Conservation (phyloP, 106 monocot species). For the Dactylorhiza incarnata region DNA sequence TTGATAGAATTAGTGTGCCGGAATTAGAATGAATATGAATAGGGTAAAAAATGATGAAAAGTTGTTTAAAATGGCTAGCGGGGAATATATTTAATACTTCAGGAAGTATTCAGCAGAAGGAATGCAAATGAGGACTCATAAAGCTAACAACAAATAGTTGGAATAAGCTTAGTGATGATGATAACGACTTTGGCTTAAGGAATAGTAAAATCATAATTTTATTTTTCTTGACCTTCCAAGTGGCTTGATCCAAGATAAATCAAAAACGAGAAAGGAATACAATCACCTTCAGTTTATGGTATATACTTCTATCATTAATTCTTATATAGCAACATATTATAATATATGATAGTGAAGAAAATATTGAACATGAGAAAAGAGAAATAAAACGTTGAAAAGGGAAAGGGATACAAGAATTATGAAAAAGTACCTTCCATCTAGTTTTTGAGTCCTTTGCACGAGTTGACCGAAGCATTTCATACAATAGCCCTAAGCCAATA, state of each 20-base stretch:
- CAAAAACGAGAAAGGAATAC: not conserved
- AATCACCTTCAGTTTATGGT: not conserved
- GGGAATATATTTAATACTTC: too few species aligned
- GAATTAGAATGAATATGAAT: too few species aligned
- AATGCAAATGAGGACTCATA: too few species aligned
- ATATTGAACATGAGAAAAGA: not conserved
- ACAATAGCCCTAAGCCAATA: slow-evolving; percentile 35
- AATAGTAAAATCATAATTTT: not conserved
- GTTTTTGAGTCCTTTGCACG: slow-evolving; percentile 54
- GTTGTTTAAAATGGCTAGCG: too few species aligned
- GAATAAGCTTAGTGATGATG: too few species aligned
- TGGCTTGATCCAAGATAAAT: not conserved
- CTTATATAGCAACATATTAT: not conserved
- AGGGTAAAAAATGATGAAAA: too few species aligned
- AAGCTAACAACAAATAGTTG: too few species aligned
- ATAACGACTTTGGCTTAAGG: not conserved
- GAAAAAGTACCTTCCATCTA: slow-evolving; percentile 59
- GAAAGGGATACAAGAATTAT: not conserved
- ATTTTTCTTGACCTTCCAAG: not conserved
- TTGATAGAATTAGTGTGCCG: too few species aligned
- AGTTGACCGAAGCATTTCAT: slow-evolving; percentile 69
- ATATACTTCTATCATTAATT: not conserved
- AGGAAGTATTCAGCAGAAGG: too few species aligned
- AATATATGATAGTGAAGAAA: not conserved
- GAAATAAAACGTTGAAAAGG: not conserved